A percentile compares a stretch with the other conserved stretches of the same genome.
Evolutionary conservation across 345 rosid genomes (phyloP).

Genomic region (Hevea brasiliensis): DNA sequence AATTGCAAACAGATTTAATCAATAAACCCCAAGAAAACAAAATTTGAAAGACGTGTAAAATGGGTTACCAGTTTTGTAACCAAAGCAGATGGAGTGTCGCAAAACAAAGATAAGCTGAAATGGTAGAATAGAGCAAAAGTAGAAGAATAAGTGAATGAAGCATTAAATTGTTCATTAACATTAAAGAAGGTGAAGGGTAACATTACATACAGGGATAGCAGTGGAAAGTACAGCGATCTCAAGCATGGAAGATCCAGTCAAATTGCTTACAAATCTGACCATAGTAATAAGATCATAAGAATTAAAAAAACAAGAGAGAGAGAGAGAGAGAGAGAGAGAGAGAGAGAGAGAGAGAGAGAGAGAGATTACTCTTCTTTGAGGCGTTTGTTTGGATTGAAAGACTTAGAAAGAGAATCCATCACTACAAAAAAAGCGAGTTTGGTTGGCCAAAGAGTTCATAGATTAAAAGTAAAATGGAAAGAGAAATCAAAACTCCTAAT

Average conservation of each 20-base stretch:
- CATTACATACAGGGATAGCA: constrained; percentile 51
- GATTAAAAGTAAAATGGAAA: neutral
- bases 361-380: constrained; percentile 70
- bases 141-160: neutral
- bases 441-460: neutral
- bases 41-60: neutral
- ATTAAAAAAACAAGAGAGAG: neutral
- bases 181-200: neutral
- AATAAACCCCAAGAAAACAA: neutral
- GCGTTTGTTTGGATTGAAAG: constrained; percentile 68
- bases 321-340: neutral
- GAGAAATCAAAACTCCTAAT: neutral
- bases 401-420: constrained; percentile 50
- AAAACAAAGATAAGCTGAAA: constrained; percentile 59
- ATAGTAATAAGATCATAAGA: neutral
- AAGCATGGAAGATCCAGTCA: constrained; percentile 71
- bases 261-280: constrained; percentile 82
- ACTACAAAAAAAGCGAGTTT: neutral
- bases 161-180: neutral
- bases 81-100: constrained; percentile 46
- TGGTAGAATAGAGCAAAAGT: neutral
- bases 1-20: neutral
- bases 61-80: constrained; percentile 36
- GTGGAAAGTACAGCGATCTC: constrained; percentile 62
- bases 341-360: constrained; percentile 6